Conservation (phyloP, 768 basidiomycete genomes). For the Pleurotus platypus region DNA sequence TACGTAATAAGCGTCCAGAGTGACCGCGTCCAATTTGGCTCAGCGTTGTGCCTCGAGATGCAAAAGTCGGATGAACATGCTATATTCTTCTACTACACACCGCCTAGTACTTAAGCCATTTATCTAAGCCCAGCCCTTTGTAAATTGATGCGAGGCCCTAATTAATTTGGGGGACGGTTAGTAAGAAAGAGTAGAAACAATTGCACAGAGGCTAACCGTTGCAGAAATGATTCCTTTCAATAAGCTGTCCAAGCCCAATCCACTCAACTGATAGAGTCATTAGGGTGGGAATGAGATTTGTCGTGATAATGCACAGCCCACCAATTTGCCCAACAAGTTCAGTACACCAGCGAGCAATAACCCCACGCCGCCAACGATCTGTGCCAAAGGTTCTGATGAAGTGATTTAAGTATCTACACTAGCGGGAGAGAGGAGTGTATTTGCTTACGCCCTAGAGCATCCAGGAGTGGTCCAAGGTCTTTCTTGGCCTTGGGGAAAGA, state of each 20-base stretch:
- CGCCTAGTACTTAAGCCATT: conserved; percentile 18
- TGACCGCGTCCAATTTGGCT: too few species aligned
- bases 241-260: conserved; percentile 28
- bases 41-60: too few species aligned
- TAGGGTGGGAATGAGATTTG: neutral
- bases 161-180: neutral
- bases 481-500: conserved; percentile 33
- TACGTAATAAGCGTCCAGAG: too few species aligned
- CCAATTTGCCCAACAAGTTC: conserved; percentile 29
- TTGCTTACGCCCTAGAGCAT: conserved; percentile 29
- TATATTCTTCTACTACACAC: neutral
- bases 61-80: too few species aligned
- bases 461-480: conserved; percentile 33
- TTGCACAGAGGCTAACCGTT: conserved; percentile 15
- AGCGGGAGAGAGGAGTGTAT: neutral
- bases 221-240: conserved; percentile 29
- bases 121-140: conserved; percentile 27
- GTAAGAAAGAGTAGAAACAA: too few species aligned
- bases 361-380: conserved; percentile 34
- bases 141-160: conserved; percentile 33
- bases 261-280: conserved; percentile 17
- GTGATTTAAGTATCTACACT: neutral
- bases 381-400: conserved; percentile 27
- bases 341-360: conserved; percentile 31
- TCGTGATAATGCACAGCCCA: neutral